Base-by-base conservation (phyloP, 1,139 yeast species). In the Meyerozyma smithsonii region DNA sequence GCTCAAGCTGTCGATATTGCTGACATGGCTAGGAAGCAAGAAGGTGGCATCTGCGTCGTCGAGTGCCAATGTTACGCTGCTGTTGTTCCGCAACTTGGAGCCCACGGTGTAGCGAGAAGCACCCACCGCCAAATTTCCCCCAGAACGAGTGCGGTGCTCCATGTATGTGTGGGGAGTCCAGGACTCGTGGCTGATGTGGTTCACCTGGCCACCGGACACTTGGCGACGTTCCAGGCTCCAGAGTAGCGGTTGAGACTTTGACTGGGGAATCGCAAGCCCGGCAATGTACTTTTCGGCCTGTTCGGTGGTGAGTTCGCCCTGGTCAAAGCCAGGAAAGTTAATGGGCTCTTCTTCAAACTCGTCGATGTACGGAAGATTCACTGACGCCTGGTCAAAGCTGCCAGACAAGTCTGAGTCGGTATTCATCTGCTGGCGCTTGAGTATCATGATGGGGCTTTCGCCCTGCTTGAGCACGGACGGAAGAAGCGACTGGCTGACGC, bases 391-490 rank as follows among this genome's bases (percentile, higher is more conserved):
- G 18, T 36, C 46, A 4, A 26, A 18, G 18, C 35, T 30, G 23
- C 32, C 37, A 12, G 28, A 16, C 25, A 36, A 25, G 17, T 45
- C 49, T 6, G 12, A 2, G 12, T 26, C 30, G 4, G 4, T 8
- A 5, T 26, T 26, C 30, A 26, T 26, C 36, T 61, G 67, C 40
- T 54, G 49, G 28, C 68, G 43, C 43, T 57, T 60, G 6, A 55
- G 43, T 28, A 54, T 56, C 51, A 62, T 46, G 6, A 64, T 64
- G 0, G 62, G 65, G 37, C 68, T 62, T 42, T 61, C 66, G 1
- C 69, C 63, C 19, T 51, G 55, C 44, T 57, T 62, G 25, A 68
- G 49, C 1, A 67, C 70, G 1, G 72, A 54, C 7, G 73, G 74
- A 24, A 67, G 49, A 30, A 68, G 52, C 8, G 54, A 51, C 43